Evolutionary conservation across 1,139 yeast species (phyloP).

Genomic region (Taiozyma sp.): DNA sequence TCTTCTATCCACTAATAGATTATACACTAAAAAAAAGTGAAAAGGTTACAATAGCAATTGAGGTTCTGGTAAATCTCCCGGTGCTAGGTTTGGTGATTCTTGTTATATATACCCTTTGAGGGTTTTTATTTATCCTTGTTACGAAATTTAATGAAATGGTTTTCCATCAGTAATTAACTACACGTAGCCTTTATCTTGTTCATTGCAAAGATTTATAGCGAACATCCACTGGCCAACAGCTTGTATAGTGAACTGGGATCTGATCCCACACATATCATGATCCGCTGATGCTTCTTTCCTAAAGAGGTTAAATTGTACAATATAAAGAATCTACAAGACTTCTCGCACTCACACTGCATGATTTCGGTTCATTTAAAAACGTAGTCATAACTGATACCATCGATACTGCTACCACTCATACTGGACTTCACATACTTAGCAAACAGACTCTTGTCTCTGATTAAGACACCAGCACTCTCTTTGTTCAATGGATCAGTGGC

Average conservation of each 20-base stretch:
- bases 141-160: background rate
- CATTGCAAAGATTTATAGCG: too few species aligned
- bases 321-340: background rate
- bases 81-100: background rate
- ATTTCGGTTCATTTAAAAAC: conserved; percentile 29
- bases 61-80: background rate
- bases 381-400: conserved; percentile 56
- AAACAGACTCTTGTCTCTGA: conserved; percentile 52
- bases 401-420: conserved; percentile 71
- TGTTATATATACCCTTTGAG: background rate
- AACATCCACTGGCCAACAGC: too few species aligned
- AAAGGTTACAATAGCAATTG: background rate
- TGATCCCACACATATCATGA: too few species aligned
- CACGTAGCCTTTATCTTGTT: background rate
- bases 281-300: too few species aligned
- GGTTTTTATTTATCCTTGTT: background rate
- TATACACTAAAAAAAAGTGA: background rate
- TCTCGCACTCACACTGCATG: background rate
- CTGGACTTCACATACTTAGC: conserved; percentile 52
- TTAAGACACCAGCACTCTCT: conserved; percentile 77
- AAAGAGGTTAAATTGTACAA: too few species aligned
- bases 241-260: too few species aligned
- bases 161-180: background rate
- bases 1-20: background rate
- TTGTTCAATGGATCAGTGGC: conserved; percentile 91